Percentiles rank a stretch among this genome's conserved stretches.
Conservation (phyloP, 805 yeast species). For the Candida hispaniensis region DNA sequence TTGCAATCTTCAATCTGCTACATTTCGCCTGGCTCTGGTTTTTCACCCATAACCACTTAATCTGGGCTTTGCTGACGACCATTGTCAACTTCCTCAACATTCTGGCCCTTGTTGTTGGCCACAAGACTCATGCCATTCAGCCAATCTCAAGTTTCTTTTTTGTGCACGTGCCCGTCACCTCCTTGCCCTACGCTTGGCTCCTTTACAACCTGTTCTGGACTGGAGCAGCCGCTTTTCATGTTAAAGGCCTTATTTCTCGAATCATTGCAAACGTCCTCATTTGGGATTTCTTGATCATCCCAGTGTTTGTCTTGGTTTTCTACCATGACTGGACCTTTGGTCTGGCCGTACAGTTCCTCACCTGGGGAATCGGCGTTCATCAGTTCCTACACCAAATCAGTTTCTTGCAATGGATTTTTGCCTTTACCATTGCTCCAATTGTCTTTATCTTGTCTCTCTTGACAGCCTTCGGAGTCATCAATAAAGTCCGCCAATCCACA, state of each 20-base stretch:
- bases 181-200: constrained; percentile 68
- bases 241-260: constrained; percentile 47
- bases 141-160: constrained; percentile 44
- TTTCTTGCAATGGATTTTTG: constrained; percentile 83
- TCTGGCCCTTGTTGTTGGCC: constrained; percentile 42
- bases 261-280: constrained; percentile 60
- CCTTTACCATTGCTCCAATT: constrained; percentile 51
- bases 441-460: constrained; percentile 43
- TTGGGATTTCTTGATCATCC: constrained; percentile 67
- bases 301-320: constrained; percentile 44
- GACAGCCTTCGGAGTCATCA: constrained; percentile 26
- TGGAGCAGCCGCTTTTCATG: constrained; percentile 65
- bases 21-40: constrained; percentile 54
- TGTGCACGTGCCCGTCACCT: constrained; percentile 55
- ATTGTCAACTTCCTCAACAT: constrained; percentile 51
- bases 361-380: constrained; percentile 57
- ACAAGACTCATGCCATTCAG: constrained; percentile 47
- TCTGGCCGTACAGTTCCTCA: constrained; percentile 44
- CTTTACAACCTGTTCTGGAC: constrained; percentile 71
- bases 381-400: constrained; percentile 58
- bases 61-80: constrained; percentile 48
- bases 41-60: constrained; percentile 49
- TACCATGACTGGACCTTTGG: constrained; percentile 68
- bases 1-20: constrained; percentile 48
- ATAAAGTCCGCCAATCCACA: constrained; percentile 3